Evolutionary conservation across 2,329 filamentous ascomycete species (phyloP), one percentile per base, ranked within the genome.

Genomic region (Fusarium tuaranense): DNA sequence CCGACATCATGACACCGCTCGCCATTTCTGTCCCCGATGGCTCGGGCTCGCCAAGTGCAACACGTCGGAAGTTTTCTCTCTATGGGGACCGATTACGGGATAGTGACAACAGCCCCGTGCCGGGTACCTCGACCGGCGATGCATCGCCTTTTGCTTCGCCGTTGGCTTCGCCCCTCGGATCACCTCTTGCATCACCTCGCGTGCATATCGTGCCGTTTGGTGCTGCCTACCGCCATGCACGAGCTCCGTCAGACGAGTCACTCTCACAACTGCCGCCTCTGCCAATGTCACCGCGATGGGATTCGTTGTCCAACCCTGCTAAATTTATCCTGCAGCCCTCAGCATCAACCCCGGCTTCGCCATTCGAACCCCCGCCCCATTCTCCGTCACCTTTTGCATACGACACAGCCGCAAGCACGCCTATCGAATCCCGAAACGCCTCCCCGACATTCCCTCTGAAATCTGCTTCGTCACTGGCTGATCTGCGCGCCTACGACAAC

Each of bases 201-300:
- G 63, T 78, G 14, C 74, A 74, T 20, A 72, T 78, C 12, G 67
- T 72, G 41, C 77, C 77, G 34, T 77, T 76, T 71, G 77, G 76
- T 32, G 63, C 68, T 34, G 71, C 73, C 22, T 74, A 76, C 70
- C 60, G 73, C 30, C 76, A 76, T 69, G 48, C 58, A 55, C 74
- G 66, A 34, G 72, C 70, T 57, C 70, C 71, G 4, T 79, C 77
- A 4, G 69, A 76, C 53, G 73, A 79, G 36, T 73, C 71, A 41
- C 66, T 78, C 46, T 78, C 78, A 39, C 80, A 82, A 61, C 72
- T 81, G 16, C 82, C 83, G 53, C 78, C 83, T 32, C 69, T 83
- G 55, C 82, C 84, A 51, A 73, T 82, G 30, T 83, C 82, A 20
- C 82, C 82, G 65, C 81, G 87, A 73, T 89, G 88, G 87, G 87